These are phyloP conservation scores for Monosporascus ibericus DNA, from an alignment of 2,329 filamentous ascomycete species.

Conservation along the genomic window DNA sequence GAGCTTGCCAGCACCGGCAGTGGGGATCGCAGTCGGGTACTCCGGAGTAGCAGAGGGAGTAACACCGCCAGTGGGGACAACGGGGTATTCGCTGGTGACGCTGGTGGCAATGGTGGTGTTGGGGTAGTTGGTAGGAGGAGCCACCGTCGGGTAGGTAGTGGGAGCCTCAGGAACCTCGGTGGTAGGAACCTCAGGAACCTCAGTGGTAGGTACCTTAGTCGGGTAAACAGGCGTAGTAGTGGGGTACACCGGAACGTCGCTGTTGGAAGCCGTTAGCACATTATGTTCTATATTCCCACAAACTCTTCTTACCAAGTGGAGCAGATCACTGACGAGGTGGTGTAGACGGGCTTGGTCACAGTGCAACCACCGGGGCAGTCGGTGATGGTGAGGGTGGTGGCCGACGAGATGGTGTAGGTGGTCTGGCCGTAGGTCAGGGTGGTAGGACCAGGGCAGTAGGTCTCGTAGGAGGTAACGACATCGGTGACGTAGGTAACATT, in stretches of 20 bases:
- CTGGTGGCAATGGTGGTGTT: slow-evolving; percentile 10
- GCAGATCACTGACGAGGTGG: slow-evolving; percentile 41
- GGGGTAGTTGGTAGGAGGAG: slow-evolving; percentile 4
- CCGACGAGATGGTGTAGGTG: slow-evolving; percentile 64
- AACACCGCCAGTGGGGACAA: slow-evolving; percentile 1
- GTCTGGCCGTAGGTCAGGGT: slow-evolving; percentile 55
- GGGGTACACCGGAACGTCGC: background rate
- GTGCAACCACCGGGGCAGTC: slow-evolving; percentile 60
- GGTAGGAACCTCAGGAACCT: background rate
- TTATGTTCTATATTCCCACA: background rate
- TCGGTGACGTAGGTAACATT: slow-evolving; percentile 58
- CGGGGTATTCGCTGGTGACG: background rate
- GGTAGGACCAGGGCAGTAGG: slow-evolving; percentile 66
- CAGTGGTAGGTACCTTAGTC: too few species aligned
- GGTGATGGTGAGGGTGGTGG: slow-evolving; percentile 65
- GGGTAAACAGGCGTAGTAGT: too few species aligned
- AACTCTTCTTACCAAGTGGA: slow-evolving; percentile 20
- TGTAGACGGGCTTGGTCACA: slow-evolving; percentile 52
- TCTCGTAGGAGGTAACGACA: slow-evolving; percentile 62
- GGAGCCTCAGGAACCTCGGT: too few species aligned
- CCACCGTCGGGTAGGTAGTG: too few species aligned
- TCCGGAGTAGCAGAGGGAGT: slow-evolving; percentile 19
- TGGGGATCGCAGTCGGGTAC: slow-evolving; percentile 33
- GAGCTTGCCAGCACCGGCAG: slow-evolving; percentile 51
- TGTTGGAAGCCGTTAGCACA: slow-evolving; percentile 18